These are phyloP conservation scores for Cercospora sp. DNA, from an alignment of 2,329 filamentous ascomycete genomes.

Conservation along the genomic window DNA sequence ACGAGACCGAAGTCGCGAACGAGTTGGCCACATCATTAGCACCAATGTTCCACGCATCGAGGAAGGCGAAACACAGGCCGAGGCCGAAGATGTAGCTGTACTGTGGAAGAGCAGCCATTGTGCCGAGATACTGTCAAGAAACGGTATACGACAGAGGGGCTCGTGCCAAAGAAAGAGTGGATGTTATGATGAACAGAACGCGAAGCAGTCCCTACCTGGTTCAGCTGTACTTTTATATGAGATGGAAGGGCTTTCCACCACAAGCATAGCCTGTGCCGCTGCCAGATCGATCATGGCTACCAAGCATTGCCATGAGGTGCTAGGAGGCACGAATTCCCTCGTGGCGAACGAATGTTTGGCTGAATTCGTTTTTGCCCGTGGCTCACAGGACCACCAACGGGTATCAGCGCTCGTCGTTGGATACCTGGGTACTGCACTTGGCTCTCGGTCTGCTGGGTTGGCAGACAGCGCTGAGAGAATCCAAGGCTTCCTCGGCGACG, in stretches of 20 bases:
- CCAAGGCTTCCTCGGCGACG: not conserved
- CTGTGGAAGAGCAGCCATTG: conserved; percentile 48
- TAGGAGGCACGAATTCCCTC: not conserved
- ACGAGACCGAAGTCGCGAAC: conserved; percentile 53
- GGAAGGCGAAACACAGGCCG: conserved; percentile 62
- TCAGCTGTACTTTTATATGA: conserved; percentile 3
- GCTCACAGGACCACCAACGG: not conserved
- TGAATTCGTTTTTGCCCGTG: not conserved
- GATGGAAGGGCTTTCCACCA: not conserved
- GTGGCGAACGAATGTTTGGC: not conserved
- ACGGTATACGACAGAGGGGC: not conserved
- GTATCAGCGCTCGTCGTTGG: not conserved
- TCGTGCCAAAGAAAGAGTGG: not conserved
- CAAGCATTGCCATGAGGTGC: conserved; percentile 10
- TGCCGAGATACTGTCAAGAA: not conserved
- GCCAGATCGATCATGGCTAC: not conserved
- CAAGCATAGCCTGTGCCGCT: not conserved
- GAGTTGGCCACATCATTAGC: conserved; percentile 56
- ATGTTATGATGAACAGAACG: not conserved
- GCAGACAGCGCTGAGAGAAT: conserved; percentile 1
- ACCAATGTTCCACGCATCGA: conserved; percentile 66
- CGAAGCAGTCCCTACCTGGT: not conserved
- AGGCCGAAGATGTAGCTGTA: conserved; percentile 64
- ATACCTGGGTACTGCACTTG: not conserved
- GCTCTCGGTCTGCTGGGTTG: conserved; percentile 3